Percentiles rank a stretch among this genome's conserved stretches.
Evolutionary conservation across 225 moss, liverwort and hornwort species (phyloP).

Genomic region (Neckera pumila): DNA sequence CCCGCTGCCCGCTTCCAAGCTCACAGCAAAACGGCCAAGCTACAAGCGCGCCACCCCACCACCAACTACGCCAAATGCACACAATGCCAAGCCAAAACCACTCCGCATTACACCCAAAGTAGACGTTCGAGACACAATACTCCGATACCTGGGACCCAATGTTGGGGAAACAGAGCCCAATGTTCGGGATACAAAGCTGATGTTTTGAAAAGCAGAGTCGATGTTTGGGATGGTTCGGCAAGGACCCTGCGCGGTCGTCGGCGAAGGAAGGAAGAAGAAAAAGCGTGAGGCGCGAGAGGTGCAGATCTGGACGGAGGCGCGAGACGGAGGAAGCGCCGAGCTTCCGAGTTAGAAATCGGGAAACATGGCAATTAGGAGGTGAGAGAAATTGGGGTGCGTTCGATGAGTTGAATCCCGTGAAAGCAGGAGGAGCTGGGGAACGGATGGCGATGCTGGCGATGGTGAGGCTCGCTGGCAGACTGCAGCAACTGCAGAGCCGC

Average conservation of each 20-base stretch:
- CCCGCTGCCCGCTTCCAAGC: not conserved
- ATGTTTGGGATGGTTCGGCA: not conserved
- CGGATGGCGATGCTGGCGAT: not conserved
- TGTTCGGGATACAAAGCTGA: not conserved
- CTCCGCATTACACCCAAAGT: not conserved
- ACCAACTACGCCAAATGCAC: not conserved
- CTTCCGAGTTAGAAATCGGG: not conserved
- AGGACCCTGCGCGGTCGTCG: not conserved
- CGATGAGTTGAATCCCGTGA: not conserved
- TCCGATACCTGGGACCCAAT: not conserved
- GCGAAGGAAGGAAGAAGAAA: no score
- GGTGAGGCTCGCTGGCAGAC: not conserved
- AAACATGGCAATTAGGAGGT: not conserved
- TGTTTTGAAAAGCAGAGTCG: not conserved
- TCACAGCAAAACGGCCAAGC: not conserved
- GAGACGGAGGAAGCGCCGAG: not conserved
- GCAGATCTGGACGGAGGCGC: not conserved
- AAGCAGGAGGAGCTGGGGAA: not conserved
- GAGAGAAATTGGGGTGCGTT: not conserved
- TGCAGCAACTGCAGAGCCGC: not conserved
- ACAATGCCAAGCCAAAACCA: not conserved
- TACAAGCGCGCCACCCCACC: not conserved
- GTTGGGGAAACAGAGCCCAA: not conserved
- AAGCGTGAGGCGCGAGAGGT: not conserved
- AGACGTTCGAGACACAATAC: not conserved